Evolutionary conservation across 495 filamentous ascomycete genomes (phyloP), one percentile per base, ranked within the genome.

Genomic region (Astrothelium subdiscretum): DNA sequence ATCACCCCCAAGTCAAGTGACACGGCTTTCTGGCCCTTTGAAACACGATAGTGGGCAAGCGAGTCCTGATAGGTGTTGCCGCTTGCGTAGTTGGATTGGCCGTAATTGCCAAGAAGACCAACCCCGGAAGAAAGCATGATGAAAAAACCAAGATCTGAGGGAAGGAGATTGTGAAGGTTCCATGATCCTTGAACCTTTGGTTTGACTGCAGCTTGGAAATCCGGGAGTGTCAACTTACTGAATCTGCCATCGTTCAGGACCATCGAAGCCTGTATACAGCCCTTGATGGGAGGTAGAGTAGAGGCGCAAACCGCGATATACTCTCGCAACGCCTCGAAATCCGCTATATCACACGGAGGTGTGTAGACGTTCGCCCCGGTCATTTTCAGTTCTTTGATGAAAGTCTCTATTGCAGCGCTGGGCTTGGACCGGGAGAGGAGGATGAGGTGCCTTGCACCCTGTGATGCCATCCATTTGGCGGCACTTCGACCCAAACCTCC

Each of bases 401-500:
- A n/a, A n/a, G n/a, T 38, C 35, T 15, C 8, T 15, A 38, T 6
- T 8, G 35, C 35, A 6, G 35, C 35, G 8, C 15, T 15, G 15
- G 35, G 15, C 35, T 38, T 38, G 8, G 35, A 38, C 15, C 35
- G 35, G 8, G 61, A 63, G 22, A 52, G 26, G 42, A 62, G 32
- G 24, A 59, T 35, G n/a, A 59, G 22, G 26, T 38, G 3, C 32
- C 29, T 62, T 22, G 59, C 59, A 12, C 38, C 38, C 11, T 52
- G 18, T n/a, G 35, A 24, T 3, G 32, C 38, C 42, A 54, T 51
- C n/a, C 35, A 52, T 4, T 29, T 32, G 4, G 38, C 32, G 35
- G 48, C 24, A 62, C 32, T 31, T 51, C 59, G 22, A 0, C 77
- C 78, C 1, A 80, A 62, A 32, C 78, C 78, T n/a, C 78, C 78